These are phyloP conservation scores for Balansia obtecta DNA, from an alignment of 2,329 filamentous ascomycete genomes.

Conservation along the genomic window DNA sequence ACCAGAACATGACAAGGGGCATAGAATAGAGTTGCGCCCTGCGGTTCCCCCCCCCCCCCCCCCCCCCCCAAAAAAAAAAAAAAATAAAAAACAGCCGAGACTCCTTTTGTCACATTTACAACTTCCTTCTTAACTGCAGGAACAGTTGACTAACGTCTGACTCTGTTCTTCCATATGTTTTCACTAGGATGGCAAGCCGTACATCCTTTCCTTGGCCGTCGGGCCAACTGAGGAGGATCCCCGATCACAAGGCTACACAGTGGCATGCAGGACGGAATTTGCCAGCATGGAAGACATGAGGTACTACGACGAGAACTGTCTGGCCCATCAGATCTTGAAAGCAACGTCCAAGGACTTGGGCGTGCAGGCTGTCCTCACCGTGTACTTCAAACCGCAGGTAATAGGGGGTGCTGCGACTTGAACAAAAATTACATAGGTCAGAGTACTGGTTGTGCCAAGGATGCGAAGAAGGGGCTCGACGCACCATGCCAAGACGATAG, in stretches of 20 bases:
- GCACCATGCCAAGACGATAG: too few species aligned
- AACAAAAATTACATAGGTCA: background rate
- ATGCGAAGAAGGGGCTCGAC: too few species aligned
- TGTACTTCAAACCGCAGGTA: constrained; percentile 26
- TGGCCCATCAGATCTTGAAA: constrained; percentile 31
- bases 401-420: constrained; percentile 11
- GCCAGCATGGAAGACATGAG: constrained; percentile 53
- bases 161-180: background rate
- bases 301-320: constrained; percentile 49
- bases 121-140: too few species aligned
- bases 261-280: constrained; percentile 52
- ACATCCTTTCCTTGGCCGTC: constrained; percentile 47
- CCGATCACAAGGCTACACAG: constrained; percentile 52
- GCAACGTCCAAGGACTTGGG: constrained; percentile 18
- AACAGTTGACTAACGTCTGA: too few species aligned
- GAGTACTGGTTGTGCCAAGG: too few species aligned
- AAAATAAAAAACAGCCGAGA: too few species aligned
- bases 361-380: constrained; percentile 25
- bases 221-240: constrained; percentile 42
- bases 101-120: too few species aligned
- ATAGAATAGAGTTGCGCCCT: too few species aligned
- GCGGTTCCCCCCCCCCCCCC: too few species aligned
- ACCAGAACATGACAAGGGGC: too few species aligned
- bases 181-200: constrained; percentile 54
- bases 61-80: too few species aligned